These are phyloP conservation scores for Solanum bulbocastanum DNA, from an alignment of 257 asterid species.

Conservation along the genomic window DNA sequence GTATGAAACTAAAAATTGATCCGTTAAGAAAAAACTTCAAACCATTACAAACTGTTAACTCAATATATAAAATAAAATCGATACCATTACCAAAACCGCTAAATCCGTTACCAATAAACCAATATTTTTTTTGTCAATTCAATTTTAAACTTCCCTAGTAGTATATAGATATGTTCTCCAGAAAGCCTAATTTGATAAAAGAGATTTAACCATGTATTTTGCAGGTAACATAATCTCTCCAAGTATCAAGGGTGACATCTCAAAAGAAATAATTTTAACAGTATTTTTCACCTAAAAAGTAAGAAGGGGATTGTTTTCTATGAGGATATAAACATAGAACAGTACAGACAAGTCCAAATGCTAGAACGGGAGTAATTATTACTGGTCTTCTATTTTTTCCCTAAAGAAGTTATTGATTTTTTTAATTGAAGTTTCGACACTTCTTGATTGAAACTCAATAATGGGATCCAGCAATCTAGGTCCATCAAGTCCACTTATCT, in stretches of 20 bases:
- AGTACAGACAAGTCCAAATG: neutral
- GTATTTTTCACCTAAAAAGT: neutral
- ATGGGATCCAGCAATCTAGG: neutral
- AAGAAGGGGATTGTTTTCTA: neutral
- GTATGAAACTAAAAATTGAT: no score
- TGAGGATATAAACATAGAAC: no score
- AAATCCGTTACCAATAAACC: no score
- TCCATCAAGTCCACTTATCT: neutral
- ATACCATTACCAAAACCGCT: no score
- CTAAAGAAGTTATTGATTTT: no score
- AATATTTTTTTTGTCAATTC: no score
- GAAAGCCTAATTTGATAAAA: neutral
- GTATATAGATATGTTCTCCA: neutral
- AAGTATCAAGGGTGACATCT: neutral
- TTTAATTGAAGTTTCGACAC: neutral
- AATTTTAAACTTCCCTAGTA: no score
- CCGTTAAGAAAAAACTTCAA: no score
- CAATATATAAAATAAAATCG: no score
- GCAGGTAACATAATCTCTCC: neutral
- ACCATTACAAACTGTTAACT: no score
- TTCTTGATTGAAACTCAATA: neutral
- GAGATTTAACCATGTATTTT: neutral
- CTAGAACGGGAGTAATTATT: neutral
- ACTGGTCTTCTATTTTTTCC: no score
- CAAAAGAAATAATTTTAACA: neutral